These are phyloP conservation scores for Ceratonia siliqua DNA, from an alignment of 306 rosid genomes.

Conservation along the genomic window DNA sequence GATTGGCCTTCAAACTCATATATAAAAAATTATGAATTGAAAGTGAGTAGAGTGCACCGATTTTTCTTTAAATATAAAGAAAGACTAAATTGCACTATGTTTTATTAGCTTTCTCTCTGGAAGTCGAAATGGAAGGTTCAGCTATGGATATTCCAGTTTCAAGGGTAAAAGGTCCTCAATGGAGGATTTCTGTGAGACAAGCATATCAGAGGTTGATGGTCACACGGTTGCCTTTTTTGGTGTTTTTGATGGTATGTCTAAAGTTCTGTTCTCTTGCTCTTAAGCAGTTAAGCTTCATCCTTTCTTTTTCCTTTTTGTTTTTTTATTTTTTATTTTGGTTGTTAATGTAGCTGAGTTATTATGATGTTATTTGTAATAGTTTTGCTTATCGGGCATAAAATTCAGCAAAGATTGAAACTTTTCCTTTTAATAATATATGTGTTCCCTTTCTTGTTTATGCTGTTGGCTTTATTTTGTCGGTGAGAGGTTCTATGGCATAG, in stretches of 20 bases:
- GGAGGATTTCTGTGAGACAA: conserved; percentile 91
- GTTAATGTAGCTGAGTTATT: neutral
- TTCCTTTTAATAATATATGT: conserved; percentile 9
- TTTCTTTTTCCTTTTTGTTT: neutral
- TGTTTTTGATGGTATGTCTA: conserved; percentile 83
- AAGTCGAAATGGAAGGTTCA: conserved; percentile 66
- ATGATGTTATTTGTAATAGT: neutral
- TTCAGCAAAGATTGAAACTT: neutral
- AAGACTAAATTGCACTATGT: conserved; percentile 9
- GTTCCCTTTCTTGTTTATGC: neutral
- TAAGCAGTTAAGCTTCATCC: conserved; percentile 1
- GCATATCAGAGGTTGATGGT: conserved; percentile 76
- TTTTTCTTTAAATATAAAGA: neutral
- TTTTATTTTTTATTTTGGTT: neutral
- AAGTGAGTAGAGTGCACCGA: conserved; percentile 6
- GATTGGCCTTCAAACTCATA: conserved; percentile 12
- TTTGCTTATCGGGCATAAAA: conserved; percentile 5
- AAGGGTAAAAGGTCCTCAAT: conserved; percentile 90
- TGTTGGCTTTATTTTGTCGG: neutral
- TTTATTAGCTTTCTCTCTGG: conserved; percentile 60
- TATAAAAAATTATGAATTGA: conserved; percentile 17
- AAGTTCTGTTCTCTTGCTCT: conserved; percentile 22
- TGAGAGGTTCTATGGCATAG: neutral
- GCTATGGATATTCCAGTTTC: conserved; percentile 90
- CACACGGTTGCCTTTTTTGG: conserved; percentile 89